These are phyloP conservation scores for Isatis tinctoria DNA, from an alignment of 345 rosid species.

Conservation along the genomic window DNA sequence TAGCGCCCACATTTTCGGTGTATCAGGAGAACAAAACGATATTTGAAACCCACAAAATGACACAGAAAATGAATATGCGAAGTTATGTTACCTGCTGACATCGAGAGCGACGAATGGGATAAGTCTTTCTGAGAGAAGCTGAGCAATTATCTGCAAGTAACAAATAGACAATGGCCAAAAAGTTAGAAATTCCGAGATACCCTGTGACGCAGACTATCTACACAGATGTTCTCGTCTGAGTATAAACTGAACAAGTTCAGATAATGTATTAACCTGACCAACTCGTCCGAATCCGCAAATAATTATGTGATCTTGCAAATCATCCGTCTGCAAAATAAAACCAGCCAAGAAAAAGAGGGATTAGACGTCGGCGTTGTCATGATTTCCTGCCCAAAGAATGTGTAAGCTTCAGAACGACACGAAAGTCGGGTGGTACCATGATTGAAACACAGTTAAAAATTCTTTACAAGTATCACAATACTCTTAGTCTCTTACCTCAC, in stretches of 20 bases:
- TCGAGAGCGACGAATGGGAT: constrained; percentile 99
- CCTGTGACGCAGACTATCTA: constrained; percentile 7
- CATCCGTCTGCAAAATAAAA: constrained; percentile 73
- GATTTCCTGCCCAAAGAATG: constrained; percentile 6
- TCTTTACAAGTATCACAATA: neutral
- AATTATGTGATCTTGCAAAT: constrained; percentile 93
- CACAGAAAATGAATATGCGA: neutral
- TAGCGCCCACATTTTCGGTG: neutral
- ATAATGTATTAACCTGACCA: constrained; percentile 67
- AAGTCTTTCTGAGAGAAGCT: constrained; percentile 94
- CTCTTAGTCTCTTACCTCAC: constrained; percentile 82
- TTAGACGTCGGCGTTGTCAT: neutral
- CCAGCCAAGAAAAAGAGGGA: constrained; percentile 13
- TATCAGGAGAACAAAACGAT: neutral
- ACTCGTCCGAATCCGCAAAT: constrained; percentile 97
- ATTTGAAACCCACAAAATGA: neutral
- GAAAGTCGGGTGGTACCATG: constrained; percentile 3
- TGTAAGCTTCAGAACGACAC: neutral
- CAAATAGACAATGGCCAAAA: constrained; percentile 3
- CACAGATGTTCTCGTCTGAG: neutral
- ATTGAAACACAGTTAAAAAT: neutral
- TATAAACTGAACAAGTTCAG: constrained; percentile 8
- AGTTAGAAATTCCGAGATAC: neutral
- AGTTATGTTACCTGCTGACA: constrained; percentile 69
- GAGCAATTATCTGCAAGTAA: constrained; percentile 82